These are phyloP conservation scores for Artemisia argyi DNA, from an alignment of 129 eudicot genomes.

Conservation along the genomic window DNA sequence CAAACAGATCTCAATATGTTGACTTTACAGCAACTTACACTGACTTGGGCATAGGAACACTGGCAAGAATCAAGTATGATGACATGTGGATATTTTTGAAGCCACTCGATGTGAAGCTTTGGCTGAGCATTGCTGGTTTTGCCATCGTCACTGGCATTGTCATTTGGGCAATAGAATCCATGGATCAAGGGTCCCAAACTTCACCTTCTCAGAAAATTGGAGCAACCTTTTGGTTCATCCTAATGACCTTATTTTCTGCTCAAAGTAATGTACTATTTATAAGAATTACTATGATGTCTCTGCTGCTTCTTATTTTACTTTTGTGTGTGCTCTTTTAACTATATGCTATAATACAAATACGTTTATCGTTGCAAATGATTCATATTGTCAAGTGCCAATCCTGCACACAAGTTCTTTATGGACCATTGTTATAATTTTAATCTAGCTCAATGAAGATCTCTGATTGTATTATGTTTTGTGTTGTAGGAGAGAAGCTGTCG, in stretches of 20 bases:
- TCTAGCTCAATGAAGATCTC: neutral
- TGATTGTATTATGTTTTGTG: neutral
- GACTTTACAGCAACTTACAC: constrained; percentile 47
- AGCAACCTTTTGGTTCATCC: constrained; percentile 40
- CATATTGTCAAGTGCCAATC: constrained; percentile 1
- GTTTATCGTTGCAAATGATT: neutral
- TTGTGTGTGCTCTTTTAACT: neutral
- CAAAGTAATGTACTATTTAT: constrained; percentile 24
- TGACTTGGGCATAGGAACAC: constrained; percentile 36
- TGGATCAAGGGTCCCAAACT: constrained; percentile 16
- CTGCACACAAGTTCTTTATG: constrained; percentile 10
- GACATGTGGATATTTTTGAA: constrained; percentile 37
- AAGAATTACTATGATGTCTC: neutral
- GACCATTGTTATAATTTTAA: neutral
- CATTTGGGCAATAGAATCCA: constrained; percentile 40
- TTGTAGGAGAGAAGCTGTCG: constrained; percentile 25
- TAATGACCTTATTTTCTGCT: constrained; percentile 43
- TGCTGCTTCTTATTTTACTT: neutral
- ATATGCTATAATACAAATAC: neutral
- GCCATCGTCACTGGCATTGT: constrained; percentile 27
- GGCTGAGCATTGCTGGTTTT: constrained; percentile 31
- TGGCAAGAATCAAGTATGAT: constrained; percentile 19
- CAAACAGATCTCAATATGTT: constrained; percentile 37
- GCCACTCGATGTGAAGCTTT: constrained; percentile 38
- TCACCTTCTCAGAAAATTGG: constrained; percentile 34